Conservation (phyloP, 1,284 basidiomycete species). For the Coniophora puteana region DNA sequence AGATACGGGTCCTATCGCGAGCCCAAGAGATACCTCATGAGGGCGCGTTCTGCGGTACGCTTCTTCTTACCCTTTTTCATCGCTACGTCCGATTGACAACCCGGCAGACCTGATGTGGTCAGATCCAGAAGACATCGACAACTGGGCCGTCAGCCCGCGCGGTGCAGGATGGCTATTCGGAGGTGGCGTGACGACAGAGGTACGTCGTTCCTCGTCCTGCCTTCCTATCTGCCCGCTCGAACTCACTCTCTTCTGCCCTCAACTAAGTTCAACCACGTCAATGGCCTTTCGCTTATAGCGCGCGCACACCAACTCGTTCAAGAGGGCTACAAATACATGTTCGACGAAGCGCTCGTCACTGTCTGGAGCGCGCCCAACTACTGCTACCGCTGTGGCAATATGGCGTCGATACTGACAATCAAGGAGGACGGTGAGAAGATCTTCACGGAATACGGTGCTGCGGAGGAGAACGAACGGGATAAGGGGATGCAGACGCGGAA, state of each 20-base stretch:
- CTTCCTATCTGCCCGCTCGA: background rate
- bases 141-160: constrained; percentile 92
- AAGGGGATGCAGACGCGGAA: constrained; percentile 60
- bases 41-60: constrained; percentile 93
- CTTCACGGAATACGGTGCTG: constrained; percentile 83
- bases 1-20: constrained; percentile 86
- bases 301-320: constrained; percentile 95
- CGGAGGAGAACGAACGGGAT: constrained; percentile 83
- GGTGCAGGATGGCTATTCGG: constrained; percentile 98
- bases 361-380: constrained; percentile 99
- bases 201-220: constrained; percentile 21
- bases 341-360: constrained; percentile 90
- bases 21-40: constrained; percentile 97
- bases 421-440: constrained; percentile 58
- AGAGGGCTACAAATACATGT: constrained; percentile 99
- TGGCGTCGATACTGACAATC: constrained; percentile 75
- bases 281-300: constrained; percentile 80
- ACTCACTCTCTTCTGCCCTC: constrained; percentile 2
- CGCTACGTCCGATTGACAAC: background rate
- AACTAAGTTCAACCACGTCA: constrained; percentile 89
- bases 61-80: constrained; percentile 4
- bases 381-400: constrained; percentile 83
- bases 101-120: constrained; percentile 92
- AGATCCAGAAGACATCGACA: constrained; percentile 93
- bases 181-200: constrained; percentile 81